Percentiles rank a stretch among this genome's conserved stretches.
Conservation (phyloP, 176 grass and related monocot species). For the Oryza australiensis region DNA sequence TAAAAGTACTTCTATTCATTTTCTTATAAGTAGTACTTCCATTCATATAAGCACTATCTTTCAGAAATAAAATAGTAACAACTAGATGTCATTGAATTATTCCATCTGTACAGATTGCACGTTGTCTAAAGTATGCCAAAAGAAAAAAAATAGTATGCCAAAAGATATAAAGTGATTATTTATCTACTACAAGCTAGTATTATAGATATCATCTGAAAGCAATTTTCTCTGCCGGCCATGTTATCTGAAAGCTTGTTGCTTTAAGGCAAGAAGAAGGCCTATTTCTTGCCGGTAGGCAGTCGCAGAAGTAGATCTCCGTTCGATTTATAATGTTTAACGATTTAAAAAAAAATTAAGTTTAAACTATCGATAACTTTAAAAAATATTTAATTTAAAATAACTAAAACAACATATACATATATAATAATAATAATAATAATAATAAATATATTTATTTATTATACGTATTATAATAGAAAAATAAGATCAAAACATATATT, state of each 20-base stretch:
- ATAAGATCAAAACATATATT: too few species aligned
- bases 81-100: neutral
- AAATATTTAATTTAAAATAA: too few species aligned
- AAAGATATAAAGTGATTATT: neutral
- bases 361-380: too few species aligned
- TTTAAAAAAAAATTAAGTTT: too few species aligned
- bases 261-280: neutral
- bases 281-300: slow-evolving; percentile 10
- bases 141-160: neutral
- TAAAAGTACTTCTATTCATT: neutral
- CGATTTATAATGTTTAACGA: too few species aligned
- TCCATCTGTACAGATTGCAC: neutral
- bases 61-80: neutral
- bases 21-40: neutral
- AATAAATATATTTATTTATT: too few species aligned
- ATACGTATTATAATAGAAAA: too few species aligned
- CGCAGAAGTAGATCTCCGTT: too few species aligned
- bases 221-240: too few species aligned
- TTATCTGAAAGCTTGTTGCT: neutral
- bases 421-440: too few species aligned
- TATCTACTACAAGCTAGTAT: neutral
- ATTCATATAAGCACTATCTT: neutral
- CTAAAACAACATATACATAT: too few species aligned
- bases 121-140: neutral
- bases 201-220: neutral